These are phyloP conservation scores for Cyberlindnera galapagoensis DNA, from an alignment of 805 yeast species.

Conservation along the genomic window DNA sequence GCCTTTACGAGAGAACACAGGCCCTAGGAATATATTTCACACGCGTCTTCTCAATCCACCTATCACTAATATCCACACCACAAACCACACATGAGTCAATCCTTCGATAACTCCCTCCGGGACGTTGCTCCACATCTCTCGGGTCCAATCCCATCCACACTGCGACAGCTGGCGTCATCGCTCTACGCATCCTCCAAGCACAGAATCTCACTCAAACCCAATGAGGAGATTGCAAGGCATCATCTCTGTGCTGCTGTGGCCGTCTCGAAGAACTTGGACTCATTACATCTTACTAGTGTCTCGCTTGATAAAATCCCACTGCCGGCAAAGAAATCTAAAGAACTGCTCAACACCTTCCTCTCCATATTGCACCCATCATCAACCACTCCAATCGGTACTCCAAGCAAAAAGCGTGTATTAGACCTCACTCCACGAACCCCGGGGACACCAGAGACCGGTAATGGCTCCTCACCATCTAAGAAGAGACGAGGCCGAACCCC, in stretches of 20 bases:
- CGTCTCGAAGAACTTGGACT: conserved; percentile 39
- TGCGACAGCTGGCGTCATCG: conserved; percentile 26
- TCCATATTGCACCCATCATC: conserved; percentile 2
- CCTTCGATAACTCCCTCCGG: conserved; percentile 29
- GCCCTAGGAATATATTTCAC: too few relatives aligned
- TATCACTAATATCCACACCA: background rate
- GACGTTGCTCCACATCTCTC: conserved; percentile 46
- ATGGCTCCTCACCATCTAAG: conserved; percentile 12
- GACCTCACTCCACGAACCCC: background rate
- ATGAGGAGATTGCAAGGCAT: conserved; percentile 57
- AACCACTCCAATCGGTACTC: conserved; percentile 10
- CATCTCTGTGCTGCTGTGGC: conserved; percentile 65
- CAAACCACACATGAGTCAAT: conserved; percentile 9
- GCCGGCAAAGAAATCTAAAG: conserved; percentile 36
- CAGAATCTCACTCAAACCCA: conserved; percentile 40
- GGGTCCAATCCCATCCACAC: conserved; percentile 36
- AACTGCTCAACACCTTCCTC: conserved; percentile 22
- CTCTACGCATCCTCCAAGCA: conserved; percentile 44
- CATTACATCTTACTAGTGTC: conserved; percentile 43
- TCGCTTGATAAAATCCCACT: conserved; percentile 49
- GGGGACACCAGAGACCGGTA: background rate
- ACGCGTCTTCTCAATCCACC: background rate
- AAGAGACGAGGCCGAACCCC: conserved; percentile 18
- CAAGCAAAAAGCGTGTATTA: background rate
- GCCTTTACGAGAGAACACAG: too few relatives aligned